These are phyloP conservation scores for Candida nitratophila DNA, from an alignment of 805 yeast genomes.

Conservation along the genomic window DNA sequence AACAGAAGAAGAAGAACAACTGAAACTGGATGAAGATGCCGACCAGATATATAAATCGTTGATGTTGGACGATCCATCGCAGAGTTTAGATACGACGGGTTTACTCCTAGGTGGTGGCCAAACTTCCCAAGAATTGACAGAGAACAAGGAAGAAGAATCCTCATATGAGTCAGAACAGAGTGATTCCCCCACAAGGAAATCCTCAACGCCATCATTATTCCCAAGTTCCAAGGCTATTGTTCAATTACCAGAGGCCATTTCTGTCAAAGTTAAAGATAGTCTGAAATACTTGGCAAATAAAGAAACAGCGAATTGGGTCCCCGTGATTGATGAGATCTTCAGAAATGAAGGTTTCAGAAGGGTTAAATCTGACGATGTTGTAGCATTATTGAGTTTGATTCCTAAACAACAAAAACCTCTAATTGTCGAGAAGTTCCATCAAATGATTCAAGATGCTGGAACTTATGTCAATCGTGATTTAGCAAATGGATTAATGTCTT, in stretches of 20 bases:
- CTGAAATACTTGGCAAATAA: constrained; percentile 31
- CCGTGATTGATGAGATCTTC: constrained; percentile 31
- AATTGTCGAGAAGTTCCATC: constrained; percentile 30
- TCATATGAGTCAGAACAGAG: background rate
- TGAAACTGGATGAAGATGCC: constrained; percentile 17
- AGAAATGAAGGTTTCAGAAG: constrained; percentile 30
- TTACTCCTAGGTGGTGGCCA: no score
- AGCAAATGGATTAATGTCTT: constrained; percentile 29
- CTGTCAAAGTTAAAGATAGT: constrained; percentile 32
- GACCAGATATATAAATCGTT: constrained; percentile 20
- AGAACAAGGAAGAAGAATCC: no score
- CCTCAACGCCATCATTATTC: constrained; percentile 11
- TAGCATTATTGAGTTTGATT: constrained; percentile 30
- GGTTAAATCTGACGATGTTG: constrained; percentile 26
- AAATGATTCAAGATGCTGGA: constrained; percentile 29
- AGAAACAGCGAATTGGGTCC: constrained; percentile 38
- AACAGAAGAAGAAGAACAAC: constrained; percentile 3
- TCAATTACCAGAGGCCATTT: constrained; percentile 30
- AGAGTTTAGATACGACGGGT: no score
- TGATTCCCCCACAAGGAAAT: no score
- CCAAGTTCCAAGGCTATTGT: constrained; percentile 19
- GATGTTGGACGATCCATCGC: constrained; percentile 8
- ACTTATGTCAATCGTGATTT: constrained; percentile 26
- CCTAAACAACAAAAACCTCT: constrained; percentile 31
- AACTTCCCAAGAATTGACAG: no score